phyloP scores from a whole-genome alignment of 305 asterid species.

The Fraxinus paxiana region DNA sequence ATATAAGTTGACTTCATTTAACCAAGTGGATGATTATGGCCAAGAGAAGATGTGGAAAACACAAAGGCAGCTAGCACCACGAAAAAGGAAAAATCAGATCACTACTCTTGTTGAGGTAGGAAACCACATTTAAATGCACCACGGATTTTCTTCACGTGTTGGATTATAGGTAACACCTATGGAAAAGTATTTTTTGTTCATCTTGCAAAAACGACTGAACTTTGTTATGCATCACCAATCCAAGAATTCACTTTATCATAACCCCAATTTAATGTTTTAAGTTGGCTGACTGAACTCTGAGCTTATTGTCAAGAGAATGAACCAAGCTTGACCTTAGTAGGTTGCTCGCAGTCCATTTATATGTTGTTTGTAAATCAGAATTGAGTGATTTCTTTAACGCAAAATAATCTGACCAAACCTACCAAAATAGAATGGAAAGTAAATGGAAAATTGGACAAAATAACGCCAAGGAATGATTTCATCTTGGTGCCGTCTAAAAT shows the following conservation, averaged over 20 bases:
- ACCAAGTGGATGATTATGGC: conserved; percentile 95
- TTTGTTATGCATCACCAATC: background rate
- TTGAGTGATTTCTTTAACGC: background rate
- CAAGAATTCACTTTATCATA: background rate
- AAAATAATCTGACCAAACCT: background rate
- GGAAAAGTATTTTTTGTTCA: background rate
- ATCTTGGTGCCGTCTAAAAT: background rate
- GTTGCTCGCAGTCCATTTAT: background rate
- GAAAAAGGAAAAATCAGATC: conserved; percentile 85
- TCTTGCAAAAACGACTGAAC: background rate
- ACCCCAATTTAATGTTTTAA: conserved; percentile 1
- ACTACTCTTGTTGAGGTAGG: conserved; percentile 90
- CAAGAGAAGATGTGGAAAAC: conserved; percentile 98
- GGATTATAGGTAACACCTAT: background rate
- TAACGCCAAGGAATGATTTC: background rate
- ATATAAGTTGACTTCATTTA: conserved; percentile 84
- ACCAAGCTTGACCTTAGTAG: conserved; percentile 12
- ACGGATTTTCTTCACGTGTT: background rate
- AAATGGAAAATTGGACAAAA: background rate
- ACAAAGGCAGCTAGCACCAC: conserved; percentile 79
- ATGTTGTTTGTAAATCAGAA: background rate
- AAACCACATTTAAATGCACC: background rate
- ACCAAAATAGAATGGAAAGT: background rate
- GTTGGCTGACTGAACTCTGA: background rate
- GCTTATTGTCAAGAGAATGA: background rate